Evolutionary conservation across 202 grass and related monocot species (phyloP), one percentile per base, ranked within the genome.

Genomic region (Cymbopogon flexuosus): DNA sequence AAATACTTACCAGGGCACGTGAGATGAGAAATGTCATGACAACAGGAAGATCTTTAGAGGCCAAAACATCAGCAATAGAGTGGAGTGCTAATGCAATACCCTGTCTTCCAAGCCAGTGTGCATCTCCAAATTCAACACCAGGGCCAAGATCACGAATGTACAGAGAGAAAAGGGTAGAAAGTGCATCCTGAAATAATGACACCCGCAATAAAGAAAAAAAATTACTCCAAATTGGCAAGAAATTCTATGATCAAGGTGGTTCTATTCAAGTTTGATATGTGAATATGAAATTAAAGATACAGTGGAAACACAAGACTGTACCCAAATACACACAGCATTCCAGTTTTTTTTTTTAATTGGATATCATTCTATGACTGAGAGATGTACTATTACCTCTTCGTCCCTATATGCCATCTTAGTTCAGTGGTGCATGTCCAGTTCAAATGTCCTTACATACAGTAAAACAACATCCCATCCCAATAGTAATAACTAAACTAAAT

Each of bases 1-100:
- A 34, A 80, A 33, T 7, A 61, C 77, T 91, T 88, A 95, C 95
- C 81, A 98, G 84, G 15, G 95, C 92, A 78, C 90, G 92, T 76
- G 95, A 98, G 87, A 98, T 98, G 70, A 98, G 86, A 84, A 98
- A 98, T 75, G 95, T 95, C 90, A 98, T 98, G 36, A 98, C 83
- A 82, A 93, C 85, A 77, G 95, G 95, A 75, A 98, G 89, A 89
- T 98, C 90, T 84, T 95, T 98, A 73, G 88, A 88, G 75, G 88
- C 84, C 82, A 98, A 88, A 72, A 98, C 84, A 91, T 98, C 95
- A 39, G 90, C 92, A 43, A 86, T 87, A 41, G 95, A 98, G 81
- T 93, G 92, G 60, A 98, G 92, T 49, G 95, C 92, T 86, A 95
- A 91, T 76, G 95, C 86, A 73, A 98, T 79, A 70, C 95, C 95